phyloP scores from a whole-genome alignment of 257 asterid species.

The Knoxia roxburghii region DNA sequence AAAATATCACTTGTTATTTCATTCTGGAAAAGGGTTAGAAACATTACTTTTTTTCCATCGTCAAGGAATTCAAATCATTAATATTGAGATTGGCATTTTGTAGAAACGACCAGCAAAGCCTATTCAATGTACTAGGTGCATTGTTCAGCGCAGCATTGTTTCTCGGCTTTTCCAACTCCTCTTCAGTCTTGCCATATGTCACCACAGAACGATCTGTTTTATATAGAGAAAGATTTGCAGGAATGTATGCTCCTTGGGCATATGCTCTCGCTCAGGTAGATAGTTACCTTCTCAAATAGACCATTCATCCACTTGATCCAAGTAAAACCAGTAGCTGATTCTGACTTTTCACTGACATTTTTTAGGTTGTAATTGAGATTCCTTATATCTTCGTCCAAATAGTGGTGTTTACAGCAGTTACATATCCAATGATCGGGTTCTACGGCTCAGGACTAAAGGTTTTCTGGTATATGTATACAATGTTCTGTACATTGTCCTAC shows the following conservation, averaged over 20 bases:
- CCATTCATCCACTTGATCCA: not conserved
- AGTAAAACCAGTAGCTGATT: not conserved
- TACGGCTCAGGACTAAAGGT: conserved; percentile 23
- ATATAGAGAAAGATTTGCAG: conserved; percentile 29
- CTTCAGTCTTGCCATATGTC: conserved; percentile 23
- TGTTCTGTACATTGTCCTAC: conserved; percentile 26
- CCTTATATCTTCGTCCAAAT: conserved; percentile 23
- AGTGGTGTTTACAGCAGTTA: conserved; percentile 15
- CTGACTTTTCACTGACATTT: not conserved
- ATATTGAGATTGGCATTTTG: not conserved
- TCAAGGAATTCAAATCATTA: not conserved
- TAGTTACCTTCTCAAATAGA: not conserved
- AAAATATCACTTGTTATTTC: not conserved
- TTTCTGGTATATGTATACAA: conserved; percentile 26
- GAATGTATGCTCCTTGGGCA: conserved; percentile 30
- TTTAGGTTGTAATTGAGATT: conserved; percentile 26
- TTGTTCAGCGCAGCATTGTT: conserved; percentile 17
- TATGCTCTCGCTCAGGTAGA: conserved; percentile 27
- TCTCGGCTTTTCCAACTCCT: conserved; percentile 17
- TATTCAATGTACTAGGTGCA: conserved; percentile 23
- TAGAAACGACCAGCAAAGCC: conserved; percentile 22
- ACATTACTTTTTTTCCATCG: too few species aligned
- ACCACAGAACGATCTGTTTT: conserved; percentile 24
- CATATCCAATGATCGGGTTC: conserved; percentile 32
- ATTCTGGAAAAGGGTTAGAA: not conserved